Evolutionary conservation across 2,329 filamentous ascomycete genomes (phyloP).

Genomic region (Trichoderma arundinaceum): DNA sequence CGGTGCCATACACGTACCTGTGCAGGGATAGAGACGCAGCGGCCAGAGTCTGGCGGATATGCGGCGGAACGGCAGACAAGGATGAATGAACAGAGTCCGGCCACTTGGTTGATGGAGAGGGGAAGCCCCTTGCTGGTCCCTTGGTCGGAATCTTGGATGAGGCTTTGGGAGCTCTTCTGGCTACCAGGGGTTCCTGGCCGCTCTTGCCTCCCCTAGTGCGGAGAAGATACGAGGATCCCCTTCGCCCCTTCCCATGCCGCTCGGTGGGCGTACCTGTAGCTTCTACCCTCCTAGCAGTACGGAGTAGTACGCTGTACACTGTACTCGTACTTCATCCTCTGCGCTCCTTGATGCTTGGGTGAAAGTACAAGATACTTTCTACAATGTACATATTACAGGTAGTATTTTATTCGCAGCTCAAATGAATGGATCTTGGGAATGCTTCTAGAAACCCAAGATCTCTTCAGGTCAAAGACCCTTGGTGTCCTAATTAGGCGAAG

Average conservation of each 20-base stretch:
- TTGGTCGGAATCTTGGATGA: constrained; percentile 17
- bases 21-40: neutral
- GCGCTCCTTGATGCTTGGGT: neutral
- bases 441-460: constrained; percentile 25
- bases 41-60: constrained; percentile 37
- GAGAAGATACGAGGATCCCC: constrained; percentile 22
- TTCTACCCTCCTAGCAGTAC: too few species aligned
- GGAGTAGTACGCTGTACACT: neutral
- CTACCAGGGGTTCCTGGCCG: constrained; percentile 11
- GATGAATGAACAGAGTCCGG: constrained; percentile 36
- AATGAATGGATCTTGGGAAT: constrained; percentile 3
- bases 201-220: constrained; percentile 13
- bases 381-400: neutral
- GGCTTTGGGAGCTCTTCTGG: neutral
- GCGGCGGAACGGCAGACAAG: constrained; percentile 40
- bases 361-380: constrained; percentile 1
- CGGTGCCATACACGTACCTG: neutral
- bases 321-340: constrained; percentile 2
- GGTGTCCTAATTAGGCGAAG: neutral
- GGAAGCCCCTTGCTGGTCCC: constrained; percentile 36
- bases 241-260: constrained; percentile 15
- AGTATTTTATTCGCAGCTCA: neutral
- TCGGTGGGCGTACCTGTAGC: neutral
- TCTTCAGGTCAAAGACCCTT: constrained; percentile 14
- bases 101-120: constrained; percentile 39